These are phyloP conservation scores for Meripilus lineatus DNA, from an alignment of 1,284 basidiomycete species.

Conservation along the genomic window DNA sequence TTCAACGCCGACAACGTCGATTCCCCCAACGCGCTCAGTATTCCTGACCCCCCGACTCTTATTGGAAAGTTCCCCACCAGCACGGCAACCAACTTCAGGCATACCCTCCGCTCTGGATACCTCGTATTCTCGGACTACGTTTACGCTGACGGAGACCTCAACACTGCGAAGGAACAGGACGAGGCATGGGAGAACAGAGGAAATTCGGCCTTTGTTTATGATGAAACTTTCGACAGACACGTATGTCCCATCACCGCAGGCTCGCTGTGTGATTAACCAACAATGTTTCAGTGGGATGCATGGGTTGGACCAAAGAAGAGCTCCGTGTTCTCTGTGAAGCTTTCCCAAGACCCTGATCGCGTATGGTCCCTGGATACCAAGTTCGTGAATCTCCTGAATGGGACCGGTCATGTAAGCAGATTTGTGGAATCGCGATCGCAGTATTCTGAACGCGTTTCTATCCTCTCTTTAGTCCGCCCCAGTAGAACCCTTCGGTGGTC, in stretches of 20 bases:
- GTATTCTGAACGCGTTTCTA: background rate
- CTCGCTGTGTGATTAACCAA: background rate
- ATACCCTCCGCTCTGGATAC: slow-evolving; percentile 41
- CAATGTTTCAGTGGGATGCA: slow-evolving; percentile 72
- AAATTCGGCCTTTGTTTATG: slow-evolving; percentile 74
- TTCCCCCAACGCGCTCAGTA: slow-evolving; percentile 3
- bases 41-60: slow-evolving; percentile 28
- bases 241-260: slow-evolving; percentile 1
- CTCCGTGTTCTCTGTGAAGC: slow-evolving; percentile 61
- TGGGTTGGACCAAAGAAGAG: slow-evolving; percentile 74
- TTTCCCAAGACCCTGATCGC: slow-evolving; percentile 42
- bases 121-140: slow-evolving; percentile 79
- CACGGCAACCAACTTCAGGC: slow-evolving; percentile 66
- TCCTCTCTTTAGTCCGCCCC: slow-evolving; percentile 49
- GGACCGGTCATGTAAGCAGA: slow-evolving; percentile 56
- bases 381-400: slow-evolving; percentile 59
- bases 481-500: slow-evolving; percentile 79
- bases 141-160: slow-evolving; percentile 68
- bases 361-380: slow-evolving; percentile 50
- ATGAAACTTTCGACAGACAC: slow-evolving; percentile 66
- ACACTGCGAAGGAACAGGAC: slow-evolving; percentile 61
- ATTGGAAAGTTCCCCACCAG: slow-evolving; percentile 57
- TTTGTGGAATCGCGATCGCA: background rate
- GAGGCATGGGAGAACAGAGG: slow-evolving; percentile 69
- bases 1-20: slow-evolving; percentile 25